These are phyloP conservation scores for Zopfia rhizophila DNA, from an alignment of 2,329 filamentous ascomycete species.

Conservation along the genomic window DNA sequence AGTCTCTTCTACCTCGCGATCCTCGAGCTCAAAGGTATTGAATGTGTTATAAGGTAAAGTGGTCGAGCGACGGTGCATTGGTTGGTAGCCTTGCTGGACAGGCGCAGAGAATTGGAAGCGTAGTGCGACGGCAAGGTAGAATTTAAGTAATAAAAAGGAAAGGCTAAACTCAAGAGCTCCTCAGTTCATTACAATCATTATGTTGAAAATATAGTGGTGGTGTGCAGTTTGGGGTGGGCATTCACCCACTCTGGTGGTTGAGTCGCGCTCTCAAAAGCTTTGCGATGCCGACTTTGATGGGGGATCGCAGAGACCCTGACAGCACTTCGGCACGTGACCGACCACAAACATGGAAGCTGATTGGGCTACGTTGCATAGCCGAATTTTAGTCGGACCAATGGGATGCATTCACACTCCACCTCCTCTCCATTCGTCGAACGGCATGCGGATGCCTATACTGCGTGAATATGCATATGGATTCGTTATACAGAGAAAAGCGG, in stretches of 20 bases:
- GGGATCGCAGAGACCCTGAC: constrained; percentile 12
- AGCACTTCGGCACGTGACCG: background rate
- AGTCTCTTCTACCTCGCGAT: constrained; percentile 17
- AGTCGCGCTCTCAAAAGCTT: constrained; percentile 19
- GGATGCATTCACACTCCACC: no score
- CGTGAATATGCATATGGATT: no score
- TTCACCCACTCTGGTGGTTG: constrained; percentile 37
- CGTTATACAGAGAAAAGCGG: no score
- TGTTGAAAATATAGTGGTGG: constrained; percentile 32
- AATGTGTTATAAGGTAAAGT: constrained; percentile 23
- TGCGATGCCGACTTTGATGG: no score
- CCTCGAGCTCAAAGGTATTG: constrained; percentile 20
- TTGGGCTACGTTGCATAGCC: no score
- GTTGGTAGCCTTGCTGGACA: constrained; percentile 29
- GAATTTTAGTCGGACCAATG: no score
- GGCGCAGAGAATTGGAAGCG: constrained; percentile 24
- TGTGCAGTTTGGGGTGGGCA: constrained; percentile 33
- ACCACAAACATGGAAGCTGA: background rate
- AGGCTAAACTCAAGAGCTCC: constrained; percentile 30
- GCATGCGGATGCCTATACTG: no score
- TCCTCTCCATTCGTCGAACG: no score
- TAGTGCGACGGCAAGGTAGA: constrained; percentile 18
- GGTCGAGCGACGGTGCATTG: constrained; percentile 37
- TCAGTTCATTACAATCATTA: constrained; percentile 45
- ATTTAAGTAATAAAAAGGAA: constrained; percentile 35